phyloP scores from a whole-genome alignment of 768 basidiomycete species.

The Boletus barrowsii region DNA sequence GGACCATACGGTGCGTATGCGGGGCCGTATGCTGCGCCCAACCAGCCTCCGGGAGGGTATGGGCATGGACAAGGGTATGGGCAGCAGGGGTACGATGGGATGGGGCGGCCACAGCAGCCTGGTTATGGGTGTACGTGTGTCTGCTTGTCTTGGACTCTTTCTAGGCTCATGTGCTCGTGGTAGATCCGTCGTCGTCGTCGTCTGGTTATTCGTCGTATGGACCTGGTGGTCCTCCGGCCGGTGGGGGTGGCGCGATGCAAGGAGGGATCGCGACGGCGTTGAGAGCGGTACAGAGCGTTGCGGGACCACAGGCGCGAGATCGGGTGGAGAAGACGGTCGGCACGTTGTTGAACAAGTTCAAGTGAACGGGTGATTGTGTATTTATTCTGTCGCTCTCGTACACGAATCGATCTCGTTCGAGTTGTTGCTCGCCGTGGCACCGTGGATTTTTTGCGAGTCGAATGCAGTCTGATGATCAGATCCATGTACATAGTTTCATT shows the following conservation, averaged over 20 bases:
- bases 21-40: neutral
- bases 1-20: neutral
- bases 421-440: too few relatives aligned
- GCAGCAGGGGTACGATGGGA: neutral
- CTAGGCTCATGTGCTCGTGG: too few relatives aligned
- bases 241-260: conserved; percentile 14
- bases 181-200: too few relatives aligned
- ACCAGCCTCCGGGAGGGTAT: neutral
- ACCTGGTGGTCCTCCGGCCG: neutral
- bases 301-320: conserved; percentile 47
- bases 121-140: conserved; percentile 33
- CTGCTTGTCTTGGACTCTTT: neutral
- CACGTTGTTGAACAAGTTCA: conserved; percentile 6
- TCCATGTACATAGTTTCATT: too few relatives aligned
- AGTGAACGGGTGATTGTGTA: neutral
- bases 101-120: neutral
- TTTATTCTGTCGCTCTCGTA: too few relatives aligned
- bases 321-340: conserved; percentile 48
- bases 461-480: too few relatives aligned
- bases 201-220: conserved; percentile 6
- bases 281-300: conserved; percentile 53
- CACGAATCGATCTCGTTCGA: too few relatives aligned
- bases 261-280: conserved; percentile 35
- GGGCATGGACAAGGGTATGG: neutral
- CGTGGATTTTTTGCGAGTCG: too few relatives aligned